Percentiles rank a stretch among this genome's conserved stretches.
Evolutionary conservation across 2,329 filamentous ascomycete genomes (phyloP).

Genomic region (Claviceps sp.): DNA sequence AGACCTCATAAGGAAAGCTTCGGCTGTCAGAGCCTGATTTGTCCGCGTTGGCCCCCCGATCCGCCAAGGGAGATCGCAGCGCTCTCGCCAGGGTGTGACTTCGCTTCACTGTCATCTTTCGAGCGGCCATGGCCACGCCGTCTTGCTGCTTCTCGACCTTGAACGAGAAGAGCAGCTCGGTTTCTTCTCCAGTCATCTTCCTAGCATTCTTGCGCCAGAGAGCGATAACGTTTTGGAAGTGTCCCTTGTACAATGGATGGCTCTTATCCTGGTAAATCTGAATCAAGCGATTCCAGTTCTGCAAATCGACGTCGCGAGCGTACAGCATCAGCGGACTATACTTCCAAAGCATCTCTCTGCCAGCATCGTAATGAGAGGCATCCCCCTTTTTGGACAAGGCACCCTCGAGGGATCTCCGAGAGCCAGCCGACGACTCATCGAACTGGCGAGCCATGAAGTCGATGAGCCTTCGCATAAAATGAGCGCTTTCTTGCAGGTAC

Average conservation of each 20-base stretch:
- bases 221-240: constrained; percentile 65
- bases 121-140: constrained; percentile 58
- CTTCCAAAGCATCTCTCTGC: constrained; percentile 67
- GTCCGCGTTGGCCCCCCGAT: constrained; percentile 38
- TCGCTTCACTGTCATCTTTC: constrained; percentile 86
- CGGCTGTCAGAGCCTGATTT: constrained; percentile 47
- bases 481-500: constrained; percentile 61
- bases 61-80: constrained; percentile 53
- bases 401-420: constrained; percentile 49
- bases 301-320: constrained; percentile 66
- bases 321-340: constrained; percentile 83
- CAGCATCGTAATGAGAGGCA: constrained; percentile 53
- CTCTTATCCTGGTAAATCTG: constrained; percentile 69
- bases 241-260: constrained; percentile 63
- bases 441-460: constrained; percentile 76
- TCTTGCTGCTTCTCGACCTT: constrained; percentile 77
- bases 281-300: constrained; percentile 70
- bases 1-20: constrained; percentile 67
- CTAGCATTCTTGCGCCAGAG: constrained; percentile 70
- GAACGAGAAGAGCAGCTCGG: constrained; percentile 76
- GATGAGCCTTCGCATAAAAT: constrained; percentile 67
- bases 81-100: constrained; percentile 74
- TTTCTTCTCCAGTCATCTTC: constrained; percentile 64
- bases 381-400: constrained; percentile 56
- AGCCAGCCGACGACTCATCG: constrained; percentile 58